Base-by-base conservation (phyloP, 495 filamentous ascomycete species). In the Margaritispora aquatica region DNA sequence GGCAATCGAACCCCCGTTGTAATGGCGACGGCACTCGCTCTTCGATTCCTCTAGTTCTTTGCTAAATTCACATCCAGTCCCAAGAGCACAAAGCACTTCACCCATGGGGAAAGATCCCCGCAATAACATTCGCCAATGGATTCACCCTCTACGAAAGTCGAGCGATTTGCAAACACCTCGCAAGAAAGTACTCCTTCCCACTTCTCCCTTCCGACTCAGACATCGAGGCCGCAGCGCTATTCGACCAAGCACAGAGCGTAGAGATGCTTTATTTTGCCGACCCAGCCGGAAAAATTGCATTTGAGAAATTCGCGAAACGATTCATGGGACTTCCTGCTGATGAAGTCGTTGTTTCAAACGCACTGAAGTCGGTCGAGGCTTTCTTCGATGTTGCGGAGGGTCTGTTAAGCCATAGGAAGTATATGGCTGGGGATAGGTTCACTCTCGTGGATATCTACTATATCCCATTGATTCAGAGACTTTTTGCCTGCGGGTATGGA, bases 151-250 rank as follows among this genome's bases (percentile, higher is more conserved):
- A 75, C 70, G 73, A 75, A 63, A 74, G 71, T 64, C 74, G 73
- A 54, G 71, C 73, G 57, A 74, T 76, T 68, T 76, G 73, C 71
- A 73, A 71, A 65, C 74, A 75, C 67, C 73, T 76, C 67, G 70
- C 73, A 55, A 68, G 47, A 27, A 74, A 73, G 60, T 74, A 74
- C 72, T 61, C 54, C 54, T 61, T 65, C 62, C 59, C 69, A 58
- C 69, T 74, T 62, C 61, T 75, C 51, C 73, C 73, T 51, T 47
- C 68, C n/a, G 63, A 63, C 58, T 69, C 70, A 19, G 73, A 74
- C 66, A 46, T 73, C 66, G 67, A 76, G 64, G 71, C 71, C 58
- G 51, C 58, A 44, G 74, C 74, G 57, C 66, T 73, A 55, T 74
- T 76, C 62, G 73, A 76, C 55, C 71, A 76, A 63, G 74, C 73